Evolutionary conservation across 2,329 filamentous ascomycete genomes (phyloP).

Genomic region (Cladosporium sp.): DNA sequence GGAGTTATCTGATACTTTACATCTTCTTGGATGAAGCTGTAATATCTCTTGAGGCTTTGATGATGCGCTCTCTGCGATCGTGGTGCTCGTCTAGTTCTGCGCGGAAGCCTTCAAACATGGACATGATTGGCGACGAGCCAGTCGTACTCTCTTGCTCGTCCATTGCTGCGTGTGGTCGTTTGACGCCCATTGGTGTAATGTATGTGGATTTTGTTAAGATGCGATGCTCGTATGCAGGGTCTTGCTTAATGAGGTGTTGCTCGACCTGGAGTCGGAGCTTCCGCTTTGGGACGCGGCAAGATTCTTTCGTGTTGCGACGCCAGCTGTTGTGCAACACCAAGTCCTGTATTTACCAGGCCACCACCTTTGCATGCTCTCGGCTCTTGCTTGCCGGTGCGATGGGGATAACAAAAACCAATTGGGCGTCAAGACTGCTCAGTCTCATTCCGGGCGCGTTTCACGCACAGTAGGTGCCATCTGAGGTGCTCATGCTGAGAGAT

Average conservation of each 20-base stretch:
- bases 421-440: too few species aligned
- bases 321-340: background rate
- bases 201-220: background rate
- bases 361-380: background rate
- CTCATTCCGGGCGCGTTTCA: too few species aligned
- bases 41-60: constrained; percentile 89
- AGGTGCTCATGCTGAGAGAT: background rate
- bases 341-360: background rate
- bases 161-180: constrained; percentile 23
- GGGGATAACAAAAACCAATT: background rate
- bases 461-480: too few species aligned
- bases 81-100: constrained; percentile 91
- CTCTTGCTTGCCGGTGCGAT: background rate
- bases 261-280: background rate
- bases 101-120: constrained; percentile 84
- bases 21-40: constrained; percentile 97
- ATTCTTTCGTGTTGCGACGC: constrained; percentile 1
- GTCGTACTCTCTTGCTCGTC: constrained; percentile 6
- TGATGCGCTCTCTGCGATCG: constrained; percentile 83
- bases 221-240: background rate
- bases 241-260: background rate
- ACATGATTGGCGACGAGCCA: constrained; percentile 47
- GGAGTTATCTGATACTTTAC: constrained; percentile 50
- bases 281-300: constrained; percentile 6
- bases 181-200: constrained; percentile 17